Percentiles rank a stretch among this genome's conserved stretches.
Conservation (phyloP, 169 alveolate species). For the Perkinsus olseni region DNA sequence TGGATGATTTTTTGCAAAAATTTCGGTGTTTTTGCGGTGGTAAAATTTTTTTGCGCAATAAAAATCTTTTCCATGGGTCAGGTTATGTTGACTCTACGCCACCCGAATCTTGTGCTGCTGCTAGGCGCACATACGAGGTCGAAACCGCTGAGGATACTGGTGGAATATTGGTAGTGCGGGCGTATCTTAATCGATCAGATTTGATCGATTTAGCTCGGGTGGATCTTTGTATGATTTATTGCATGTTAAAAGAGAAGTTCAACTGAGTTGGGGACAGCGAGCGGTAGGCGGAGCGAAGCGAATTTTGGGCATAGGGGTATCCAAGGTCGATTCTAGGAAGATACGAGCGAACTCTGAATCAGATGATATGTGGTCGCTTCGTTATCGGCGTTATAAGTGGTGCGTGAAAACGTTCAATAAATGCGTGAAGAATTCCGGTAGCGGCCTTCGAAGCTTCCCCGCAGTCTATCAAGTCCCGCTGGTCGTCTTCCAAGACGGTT, state of each 20-base stretch:
- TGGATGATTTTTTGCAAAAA: neutral
- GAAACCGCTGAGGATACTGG: neutral
- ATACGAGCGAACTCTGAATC: too few relatives aligned
- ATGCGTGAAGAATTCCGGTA: too few relatives aligned
- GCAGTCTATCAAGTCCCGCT: too few relatives aligned
- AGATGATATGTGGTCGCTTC: too few relatives aligned
- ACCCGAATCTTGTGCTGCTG: neutral
- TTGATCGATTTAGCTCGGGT: conserved; percentile 23
- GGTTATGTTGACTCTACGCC: neutral
- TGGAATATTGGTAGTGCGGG: neutral
- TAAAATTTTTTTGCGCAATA: neutral
- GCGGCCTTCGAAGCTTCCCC: too few relatives aligned
- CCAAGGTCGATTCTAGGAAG: too few relatives aligned
- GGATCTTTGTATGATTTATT: conserved; percentile 28
- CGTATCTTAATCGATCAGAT: neutral
- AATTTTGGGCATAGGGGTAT: too few relatives aligned
- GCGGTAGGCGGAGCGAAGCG: conserved; percentile 18
- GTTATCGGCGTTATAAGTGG: too few relatives aligned
- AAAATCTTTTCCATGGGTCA: neutral
- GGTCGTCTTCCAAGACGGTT: too few relatives aligned
- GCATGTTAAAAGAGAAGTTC: conserved; percentile 14
- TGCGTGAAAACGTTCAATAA: too few relatives aligned
- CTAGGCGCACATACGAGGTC: neutral
- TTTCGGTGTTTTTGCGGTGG: neutral
- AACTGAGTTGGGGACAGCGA: neutral